Conservation (phyloP, 257 asterid species). For the Eustoma russellianum region DNA sequence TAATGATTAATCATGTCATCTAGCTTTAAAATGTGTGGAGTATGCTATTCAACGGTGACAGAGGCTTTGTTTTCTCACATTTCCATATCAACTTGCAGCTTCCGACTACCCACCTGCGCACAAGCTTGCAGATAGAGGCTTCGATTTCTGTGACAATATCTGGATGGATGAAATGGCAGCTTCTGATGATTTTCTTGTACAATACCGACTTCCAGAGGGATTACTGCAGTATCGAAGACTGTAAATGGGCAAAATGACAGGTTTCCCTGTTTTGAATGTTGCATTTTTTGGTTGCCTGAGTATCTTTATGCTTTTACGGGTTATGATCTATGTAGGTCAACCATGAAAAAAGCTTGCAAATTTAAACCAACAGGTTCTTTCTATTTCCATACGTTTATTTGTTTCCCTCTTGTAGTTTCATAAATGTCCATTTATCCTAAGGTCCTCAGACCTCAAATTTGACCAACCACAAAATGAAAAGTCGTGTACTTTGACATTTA, state of each 20-base stretch:
- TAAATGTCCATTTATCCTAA: neutral
- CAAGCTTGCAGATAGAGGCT: slow-evolving; percentile 28
- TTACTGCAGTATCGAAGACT: slow-evolving; percentile 26
- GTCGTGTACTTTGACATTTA: too few species aligned
- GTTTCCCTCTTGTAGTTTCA: neutral
- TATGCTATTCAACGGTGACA: too few species aligned
- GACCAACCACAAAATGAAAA: too few species aligned
- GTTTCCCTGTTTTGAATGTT: slow-evolving; percentile 17
- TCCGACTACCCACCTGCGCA: slow-evolving; percentile 26
- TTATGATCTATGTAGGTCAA: slow-evolving; percentile 29
- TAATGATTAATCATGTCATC: too few species aligned
- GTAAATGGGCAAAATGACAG: slow-evolving; percentile 33
- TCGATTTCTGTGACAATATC: slow-evolving; percentile 22
- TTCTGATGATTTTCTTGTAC: slow-evolving; percentile 28
- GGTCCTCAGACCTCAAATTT: neutral
- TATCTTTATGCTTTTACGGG: neutral
- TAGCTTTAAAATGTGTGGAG: too few species aligned
- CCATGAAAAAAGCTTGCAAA: slow-evolving; percentile 20
- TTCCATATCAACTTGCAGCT: slow-evolving; percentile 10
- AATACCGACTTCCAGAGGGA: slow-evolving; percentile 25
- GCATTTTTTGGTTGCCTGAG: neutral
- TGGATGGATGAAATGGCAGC: slow-evolving; percentile 27
- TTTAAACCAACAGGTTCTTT: slow-evolving; percentile 30
- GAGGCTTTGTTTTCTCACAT: too few species aligned
- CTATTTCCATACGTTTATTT: neutral